phyloP scores from a whole-genome alignment of 768 basidiomycete genomes.

The Pleurotus platypus region DNA sequence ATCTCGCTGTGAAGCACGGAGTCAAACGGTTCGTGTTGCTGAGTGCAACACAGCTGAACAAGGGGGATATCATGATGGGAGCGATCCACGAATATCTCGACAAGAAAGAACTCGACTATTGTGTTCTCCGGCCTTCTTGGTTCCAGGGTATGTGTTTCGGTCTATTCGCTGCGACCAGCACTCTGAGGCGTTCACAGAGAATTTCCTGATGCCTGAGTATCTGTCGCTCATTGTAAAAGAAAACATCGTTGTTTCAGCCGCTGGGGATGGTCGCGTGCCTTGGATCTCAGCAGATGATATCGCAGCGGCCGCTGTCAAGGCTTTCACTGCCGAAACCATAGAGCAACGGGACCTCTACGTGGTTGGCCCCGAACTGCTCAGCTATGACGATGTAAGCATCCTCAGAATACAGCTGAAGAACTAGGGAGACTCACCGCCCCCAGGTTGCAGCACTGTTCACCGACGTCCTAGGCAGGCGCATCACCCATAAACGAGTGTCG shows the following conservation, averaged over 20 bases:
- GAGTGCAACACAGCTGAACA: slow-evolving; percentile 20
- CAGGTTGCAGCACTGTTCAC: slow-evolving; percentile 23
- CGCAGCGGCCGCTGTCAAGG: slow-evolving; percentile 25
- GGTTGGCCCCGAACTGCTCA: slow-evolving; percentile 27
- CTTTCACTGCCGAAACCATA: slow-evolving; percentile 20
- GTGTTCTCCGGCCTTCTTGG: slow-evolving; percentile 32
- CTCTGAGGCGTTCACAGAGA: slow-evolving; percentile 20
- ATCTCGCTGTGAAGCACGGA: slow-evolving; percentile 26
- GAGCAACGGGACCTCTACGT: slow-evolving; percentile 24
- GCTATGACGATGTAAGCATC: slow-evolving; percentile 26
- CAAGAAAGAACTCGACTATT: slow-evolving; percentile 26
- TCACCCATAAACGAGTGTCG: slow-evolving; percentile 21
- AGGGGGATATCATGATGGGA: slow-evolving; percentile 21
- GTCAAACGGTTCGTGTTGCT: slow-evolving; percentile 30
- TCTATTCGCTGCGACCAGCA: not conserved
- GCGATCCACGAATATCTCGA: slow-evolving; percentile 31
- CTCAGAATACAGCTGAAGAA: not conserved
- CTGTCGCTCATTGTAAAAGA: slow-evolving; percentile 20
- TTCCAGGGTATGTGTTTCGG: slow-evolving; percentile 26
- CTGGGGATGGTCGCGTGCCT: slow-evolving; percentile 23
- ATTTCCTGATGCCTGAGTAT: slow-evolving; percentile 16
- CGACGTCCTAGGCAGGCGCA: slow-evolving; percentile 22
- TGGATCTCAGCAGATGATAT: slow-evolving; percentile 30
- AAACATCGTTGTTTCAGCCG: slow-evolving; percentile 21
- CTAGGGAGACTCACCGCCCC: not conserved